Conservation (phyloP, 2,329 filamentous ascomycete species). For the Scolecobasidium constrictum region DNA sequence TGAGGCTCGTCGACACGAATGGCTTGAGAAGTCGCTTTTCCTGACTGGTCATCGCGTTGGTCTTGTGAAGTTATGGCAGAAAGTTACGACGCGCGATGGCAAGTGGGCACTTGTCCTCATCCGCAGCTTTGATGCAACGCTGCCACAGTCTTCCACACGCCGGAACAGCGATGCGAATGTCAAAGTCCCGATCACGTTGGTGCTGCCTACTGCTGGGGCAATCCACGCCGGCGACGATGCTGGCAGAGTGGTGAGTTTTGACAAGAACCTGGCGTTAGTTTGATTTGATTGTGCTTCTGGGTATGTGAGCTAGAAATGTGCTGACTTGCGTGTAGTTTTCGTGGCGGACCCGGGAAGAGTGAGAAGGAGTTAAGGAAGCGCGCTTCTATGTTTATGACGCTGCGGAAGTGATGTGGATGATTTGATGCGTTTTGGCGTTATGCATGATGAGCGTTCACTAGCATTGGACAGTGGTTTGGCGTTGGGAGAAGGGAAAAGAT, state of each 20-base stretch:
- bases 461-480: no score
- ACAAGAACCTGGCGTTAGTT: no score
- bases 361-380: no score
- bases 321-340: neutral
- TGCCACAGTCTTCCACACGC: no score
- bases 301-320: neutral
- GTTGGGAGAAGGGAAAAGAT: no score
- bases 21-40: slow-evolving; percentile 74
- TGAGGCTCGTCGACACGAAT: slow-evolving; percentile 82
- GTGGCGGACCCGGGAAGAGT: neutral
- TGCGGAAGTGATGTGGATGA: no score
- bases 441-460: no score
- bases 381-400: no score
- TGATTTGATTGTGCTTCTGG: neutral
- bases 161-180: slow-evolving; percentile 53
- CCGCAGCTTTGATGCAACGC: slow-evolving; percentile 70
- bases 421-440: no score
- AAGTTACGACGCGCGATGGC: slow-evolving; percentile 36
- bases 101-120: slow-evolving; percentile 69
- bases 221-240: slow-evolving; percentile 94
- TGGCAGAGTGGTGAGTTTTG: slow-evolving; percentile 66
- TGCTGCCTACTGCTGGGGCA: slow-evolving; percentile 68
- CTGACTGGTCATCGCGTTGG: slow-evolving; percentile 83
- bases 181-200: slow-evolving; percentile 67
- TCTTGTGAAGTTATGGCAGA: slow-evolving; percentile 46